Percentiles rank a stretch among this genome's conserved stretches.
Evolutionary conservation across 495 filamentous ascomycete species (phyloP).

Genomic region (Chaetomium tenue): DNA sequence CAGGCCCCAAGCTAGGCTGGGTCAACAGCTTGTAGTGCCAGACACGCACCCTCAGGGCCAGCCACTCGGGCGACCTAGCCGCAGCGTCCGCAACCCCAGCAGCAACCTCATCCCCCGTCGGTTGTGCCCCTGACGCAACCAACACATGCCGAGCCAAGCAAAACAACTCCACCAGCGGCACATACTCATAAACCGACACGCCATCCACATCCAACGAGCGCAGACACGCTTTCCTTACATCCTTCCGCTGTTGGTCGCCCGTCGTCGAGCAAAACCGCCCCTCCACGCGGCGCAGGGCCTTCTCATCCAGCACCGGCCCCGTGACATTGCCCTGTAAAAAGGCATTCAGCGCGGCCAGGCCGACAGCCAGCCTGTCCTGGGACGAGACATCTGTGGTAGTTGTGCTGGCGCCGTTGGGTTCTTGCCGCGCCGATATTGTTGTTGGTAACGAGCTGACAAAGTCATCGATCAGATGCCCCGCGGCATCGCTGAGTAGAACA

Average conservation of each 20-base stretch:
- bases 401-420: neutral
- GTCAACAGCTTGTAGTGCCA: slow-evolving; percentile 86
- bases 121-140: slow-evolving; percentile 31
- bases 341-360: slow-evolving; percentile 68
- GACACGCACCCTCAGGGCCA: slow-evolving; percentile 69
- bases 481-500: slow-evolving; percentile 24
- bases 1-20: slow-evolving; percentile 62
- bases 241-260: neutral
- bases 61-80: slow-evolving; percentile 44
- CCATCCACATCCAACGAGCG: slow-evolving; percentile 74
- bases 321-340: slow-evolving; percentile 93
- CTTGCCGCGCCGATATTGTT: neutral
- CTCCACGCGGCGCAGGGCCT: slow-evolving; percentile 25
- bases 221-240: slow-evolving; percentile 47
- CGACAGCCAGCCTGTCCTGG: slow-evolving; percentile 50
- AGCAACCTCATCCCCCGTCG: slow-evolving; percentile 13
- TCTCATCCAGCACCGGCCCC: slow-evolving; percentile 68
- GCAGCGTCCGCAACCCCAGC: slow-evolving; percentile 10
- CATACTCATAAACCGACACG: slow-evolving; percentile 79
- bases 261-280: slow-evolving; percentile 11
- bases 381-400: neutral
- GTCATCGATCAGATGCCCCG: slow-evolving; percentile 21
- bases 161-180: slow-evolving; percentile 78
- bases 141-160: slow-evolving; percentile 70
- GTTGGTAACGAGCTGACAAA: slow-evolving; percentile 12